Evolutionary conservation across 148 eudicot species (phyloP), one percentile per base, ranked within the genome.

Genomic region (Amaranthus cruentus): DNA sequence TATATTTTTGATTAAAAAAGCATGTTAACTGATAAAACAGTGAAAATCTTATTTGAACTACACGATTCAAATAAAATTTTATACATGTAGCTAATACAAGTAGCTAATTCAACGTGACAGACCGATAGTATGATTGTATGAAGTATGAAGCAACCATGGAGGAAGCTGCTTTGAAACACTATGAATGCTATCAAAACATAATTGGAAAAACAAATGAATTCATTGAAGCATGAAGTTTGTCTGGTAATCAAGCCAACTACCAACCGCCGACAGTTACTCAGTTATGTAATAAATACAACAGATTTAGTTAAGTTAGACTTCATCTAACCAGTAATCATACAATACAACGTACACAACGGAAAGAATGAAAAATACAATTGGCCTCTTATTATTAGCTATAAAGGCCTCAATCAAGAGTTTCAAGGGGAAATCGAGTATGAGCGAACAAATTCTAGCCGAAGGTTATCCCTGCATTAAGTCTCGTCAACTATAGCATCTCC

Each of bases 211-310:
- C 21, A 62, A 69, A 70, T 70, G 52, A 28, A 28, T 76, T 76
- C 28, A 62, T 53, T 54, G 38, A 76, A 70, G 69, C 74, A 60
- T 51, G 47, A 14, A 6, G 49, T 75, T 70, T 12, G 53, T 51
- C 28, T 70, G 63, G 69, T 76, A 69, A 70, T 70, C 66, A 43
- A 53, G 74, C 13, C 47, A 52, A 76, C 73, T 68, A 59, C 68
- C 73, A 75, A 28, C 38, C 38, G 38, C 15, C 46, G 52, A 68
- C 21, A 55, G 0, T 54, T 66, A 63, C 52, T 68, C 64, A 43
- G 56, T 62, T 62, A 28, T 63, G 44, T 47, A 70, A 75, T 65
- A 70, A 71, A 75, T 75, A 80, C 82, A 80, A 60, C 74, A 59
- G 49, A 59, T 46, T 28, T 28, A 61, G 55, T 69, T 75, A 75